Conservation (phyloP, 106 monocot genomes). For the Dendrobium officinale region DNA sequence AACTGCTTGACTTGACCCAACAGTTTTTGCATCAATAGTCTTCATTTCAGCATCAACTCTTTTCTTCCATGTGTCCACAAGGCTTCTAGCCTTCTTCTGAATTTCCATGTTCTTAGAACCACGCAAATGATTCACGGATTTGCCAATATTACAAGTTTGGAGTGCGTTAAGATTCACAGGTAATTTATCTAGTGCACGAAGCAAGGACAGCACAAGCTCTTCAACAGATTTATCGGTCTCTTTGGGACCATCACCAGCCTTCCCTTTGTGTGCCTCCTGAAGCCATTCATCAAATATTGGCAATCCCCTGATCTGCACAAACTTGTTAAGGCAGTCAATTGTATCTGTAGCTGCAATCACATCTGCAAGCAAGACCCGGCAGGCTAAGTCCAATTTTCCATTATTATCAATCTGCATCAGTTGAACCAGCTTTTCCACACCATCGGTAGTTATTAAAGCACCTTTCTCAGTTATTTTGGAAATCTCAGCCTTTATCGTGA, state of each 20-base stretch:
- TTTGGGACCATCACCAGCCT: constrained; percentile 65
- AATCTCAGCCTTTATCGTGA: constrained; percentile 59
- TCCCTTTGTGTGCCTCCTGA: constrained; percentile 83
- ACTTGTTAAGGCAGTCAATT: constrained; percentile 64
- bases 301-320: constrained; percentile 72
- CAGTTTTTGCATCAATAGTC: constrained; percentile 50
- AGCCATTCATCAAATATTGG: constrained; percentile 77
- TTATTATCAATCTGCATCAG: constrained; percentile 79
- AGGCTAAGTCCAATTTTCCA: constrained; percentile 67
- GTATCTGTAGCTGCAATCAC: constrained; percentile 89
- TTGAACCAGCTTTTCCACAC: constrained; percentile 69
- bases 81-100: constrained; percentile 74
- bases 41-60: constrained; percentile 91
- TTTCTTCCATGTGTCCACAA: constrained; percentile 91
- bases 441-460: constrained; percentile 51
- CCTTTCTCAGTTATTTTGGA: constrained; percentile 85
- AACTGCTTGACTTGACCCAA: constrained; percentile 35
- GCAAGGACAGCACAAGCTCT: constrained; percentile 63
- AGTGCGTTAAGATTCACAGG: constrained; percentile 81
- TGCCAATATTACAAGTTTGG: constrained; percentile 73
- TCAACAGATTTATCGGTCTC: constrained; percentile 72
- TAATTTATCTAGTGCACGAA: constrained; percentile 80
- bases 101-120: constrained; percentile 75
- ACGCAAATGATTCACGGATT: constrained; percentile 76
- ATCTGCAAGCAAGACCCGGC: constrained; percentile 66